Conservation (phyloP, 129 eudicot genomes). For the Centaurea solstitialis region DNA sequence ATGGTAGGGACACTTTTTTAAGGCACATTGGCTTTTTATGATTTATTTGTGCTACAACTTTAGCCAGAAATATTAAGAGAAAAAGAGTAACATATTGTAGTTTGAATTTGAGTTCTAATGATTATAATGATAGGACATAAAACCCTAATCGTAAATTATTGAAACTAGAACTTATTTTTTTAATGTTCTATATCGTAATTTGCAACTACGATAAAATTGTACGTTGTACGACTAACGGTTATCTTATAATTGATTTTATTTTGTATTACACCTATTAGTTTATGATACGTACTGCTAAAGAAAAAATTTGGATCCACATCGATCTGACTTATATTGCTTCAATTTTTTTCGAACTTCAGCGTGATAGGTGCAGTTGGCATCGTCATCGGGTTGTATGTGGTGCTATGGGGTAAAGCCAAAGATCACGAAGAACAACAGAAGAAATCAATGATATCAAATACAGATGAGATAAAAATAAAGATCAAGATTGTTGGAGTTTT, state of each 20-base stretch:
- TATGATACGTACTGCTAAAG: background rate
- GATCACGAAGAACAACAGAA: slow-evolving; percentile 42
- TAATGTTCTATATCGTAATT: background rate
- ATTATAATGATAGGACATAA: too few species aligned
- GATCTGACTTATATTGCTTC: background rate
- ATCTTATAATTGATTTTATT: too few species aligned
- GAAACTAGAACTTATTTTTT: background rate
- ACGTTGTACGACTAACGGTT: too few species aligned
- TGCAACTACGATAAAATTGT: too few species aligned
- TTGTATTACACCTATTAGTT: too few species aligned
- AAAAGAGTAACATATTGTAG: too few species aligned
- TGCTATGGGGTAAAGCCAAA: slow-evolving; percentile 83
- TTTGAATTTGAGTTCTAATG: background rate
- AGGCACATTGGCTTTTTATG: background rate
- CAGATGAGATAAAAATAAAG: slow-evolving; percentile 14
- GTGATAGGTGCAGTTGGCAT: slow-evolving; percentile 61
- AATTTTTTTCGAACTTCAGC: slow-evolving; percentile 31
- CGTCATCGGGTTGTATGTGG: slow-evolving; percentile 61
- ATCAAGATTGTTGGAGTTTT: slow-evolving; percentile 18
- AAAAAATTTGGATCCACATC: background rate
- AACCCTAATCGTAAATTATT: background rate
- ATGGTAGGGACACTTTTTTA: background rate
- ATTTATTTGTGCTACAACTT: background rate
- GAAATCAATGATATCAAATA: slow-evolving; percentile 17
- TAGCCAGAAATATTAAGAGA: too few species aligned